Evolutionary conservation across 106 monocot genomes (phyloP).

Genomic region (Apostasia shenzhenica): DNA sequence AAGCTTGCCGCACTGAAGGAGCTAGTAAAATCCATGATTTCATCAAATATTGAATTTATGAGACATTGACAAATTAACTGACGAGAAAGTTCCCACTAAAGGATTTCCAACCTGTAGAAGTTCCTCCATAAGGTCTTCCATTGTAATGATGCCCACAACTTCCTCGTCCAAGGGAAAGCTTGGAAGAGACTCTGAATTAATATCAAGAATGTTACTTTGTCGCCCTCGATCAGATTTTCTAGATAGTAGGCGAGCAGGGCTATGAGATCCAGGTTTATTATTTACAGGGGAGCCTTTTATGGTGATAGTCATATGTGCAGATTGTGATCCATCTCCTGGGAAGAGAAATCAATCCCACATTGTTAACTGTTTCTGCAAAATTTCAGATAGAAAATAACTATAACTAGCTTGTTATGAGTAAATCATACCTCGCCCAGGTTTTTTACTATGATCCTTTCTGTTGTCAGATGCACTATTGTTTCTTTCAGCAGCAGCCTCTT

Average conservation of each 20-base stretch:
- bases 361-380: not conserved
- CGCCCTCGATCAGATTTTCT: constrained; percentile 67
- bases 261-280: constrained; percentile 26
- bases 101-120: constrained; percentile 71
- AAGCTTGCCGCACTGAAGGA: no score
- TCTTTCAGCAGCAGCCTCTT: constrained; percentile 18
- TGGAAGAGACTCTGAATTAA: constrained; percentile 70
- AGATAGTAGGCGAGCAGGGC: constrained; percentile 32
- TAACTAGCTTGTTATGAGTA: not conserved
- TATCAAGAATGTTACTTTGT: constrained; percentile 65
- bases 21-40: no score
- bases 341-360: constrained; percentile 17
- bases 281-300: constrained; percentile 20
- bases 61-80: not conserved
- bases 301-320: constrained; percentile 22
- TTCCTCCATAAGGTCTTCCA: constrained; percentile 99
- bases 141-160: constrained; percentile 97
- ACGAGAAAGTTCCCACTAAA: not conserved
- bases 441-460: constrained; percentile 8
- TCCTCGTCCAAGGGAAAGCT: constrained; percentile 70
- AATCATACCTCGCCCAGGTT: not conserved
- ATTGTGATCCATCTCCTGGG: constrained; percentile 41
- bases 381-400: not conserved
- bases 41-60: not conserved
- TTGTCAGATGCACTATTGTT: constrained; percentile 24